phyloP scores from a whole-genome alignment of 2,329 filamentous ascomycete species.

The Aspergillus pseudoglaucus region DNA sequence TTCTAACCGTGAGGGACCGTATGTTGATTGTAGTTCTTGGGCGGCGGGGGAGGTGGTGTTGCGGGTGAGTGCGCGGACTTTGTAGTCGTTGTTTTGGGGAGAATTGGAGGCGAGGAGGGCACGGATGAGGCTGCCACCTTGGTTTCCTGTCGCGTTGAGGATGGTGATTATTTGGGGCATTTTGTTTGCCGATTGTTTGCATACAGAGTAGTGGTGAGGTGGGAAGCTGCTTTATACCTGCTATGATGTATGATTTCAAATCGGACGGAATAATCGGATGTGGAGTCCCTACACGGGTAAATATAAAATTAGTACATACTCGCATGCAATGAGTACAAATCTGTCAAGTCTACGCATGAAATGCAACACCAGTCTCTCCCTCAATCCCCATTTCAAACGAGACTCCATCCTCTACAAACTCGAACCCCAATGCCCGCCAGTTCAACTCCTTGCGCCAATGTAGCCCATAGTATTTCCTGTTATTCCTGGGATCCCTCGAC shows the following conservation, averaged over 20 bases:
- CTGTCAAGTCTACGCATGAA: conserved; percentile 12
- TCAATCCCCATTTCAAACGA: conserved; percentile 2
- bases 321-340: neutral
- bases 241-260: too few relatives aligned
- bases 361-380: conserved; percentile 9
- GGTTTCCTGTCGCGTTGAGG: conserved; percentile 11
- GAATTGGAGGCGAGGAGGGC: conserved; percentile 4
- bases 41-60: conserved; percentile 5
- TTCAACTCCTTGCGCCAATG: conserved; percentile 57
- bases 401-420: conserved; percentile 32
- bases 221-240: neutral
- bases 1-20: conserved; percentile 4
- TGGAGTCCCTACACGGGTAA: too few relatives aligned
- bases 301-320: too few relatives aligned
- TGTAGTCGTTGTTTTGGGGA: too few relatives aligned
- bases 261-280: too few relatives aligned
- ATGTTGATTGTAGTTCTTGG: neutral
- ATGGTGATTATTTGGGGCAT: conserved; percentile 2
- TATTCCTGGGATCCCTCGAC: conserved; percentile 9
- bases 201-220: neutral
- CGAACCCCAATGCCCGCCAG: conserved; percentile 44
- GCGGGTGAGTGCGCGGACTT: conserved; percentile 10
- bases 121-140: conserved; percentile 9
- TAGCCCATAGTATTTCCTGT: conserved; percentile 47
- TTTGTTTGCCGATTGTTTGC: neutral